Conservation (phyloP, 169 alveolate species). For the Eimeria acervulina region DNA sequence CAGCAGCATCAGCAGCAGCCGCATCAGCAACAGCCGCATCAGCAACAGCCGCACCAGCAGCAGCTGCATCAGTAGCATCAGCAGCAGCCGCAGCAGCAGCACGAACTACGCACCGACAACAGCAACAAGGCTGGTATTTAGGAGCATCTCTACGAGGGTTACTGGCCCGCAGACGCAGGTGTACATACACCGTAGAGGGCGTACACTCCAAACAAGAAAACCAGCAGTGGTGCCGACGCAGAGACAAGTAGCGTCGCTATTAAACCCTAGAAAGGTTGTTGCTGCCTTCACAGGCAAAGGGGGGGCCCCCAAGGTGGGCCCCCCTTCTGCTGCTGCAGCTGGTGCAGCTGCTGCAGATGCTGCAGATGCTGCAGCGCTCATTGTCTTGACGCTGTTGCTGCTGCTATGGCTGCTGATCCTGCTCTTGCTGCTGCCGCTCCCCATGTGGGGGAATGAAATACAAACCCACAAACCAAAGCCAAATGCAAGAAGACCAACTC, state of each 20-base stretch:
- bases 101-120: constrained; percentile 69
- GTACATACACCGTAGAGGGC: constrained; percentile 79
- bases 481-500: not conserved
- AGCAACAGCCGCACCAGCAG: constrained; percentile 62
- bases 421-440: not conserved
- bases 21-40: too few relatives aligned
- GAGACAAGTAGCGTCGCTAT: constrained; percentile 69
- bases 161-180: constrained; percentile 82
- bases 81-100: too few relatives aligned
- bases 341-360: not conserved
- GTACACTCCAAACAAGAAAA: constrained; percentile 70
- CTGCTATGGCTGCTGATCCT: not conserved
- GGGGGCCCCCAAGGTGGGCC: not conserved
- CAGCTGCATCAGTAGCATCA: constrained; percentile 31
- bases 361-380: not conserved
- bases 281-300: constrained; percentile 70
- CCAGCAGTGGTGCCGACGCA: constrained; percentile 81
- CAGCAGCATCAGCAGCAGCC: too few relatives aligned
- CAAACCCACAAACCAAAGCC: not conserved
- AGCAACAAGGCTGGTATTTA: constrained; percentile 77
- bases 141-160: constrained; percentile 80
- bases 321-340: not conserved
- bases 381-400: not conserved
- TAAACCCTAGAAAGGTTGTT: constrained; percentile 81
- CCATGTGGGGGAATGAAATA: not conserved